Evolutionary conservation across 2,329 filamentous ascomycete species (phyloP), one percentile per base, ranked within the genome.

Genomic region (Alternaria arbusti): DNA sequence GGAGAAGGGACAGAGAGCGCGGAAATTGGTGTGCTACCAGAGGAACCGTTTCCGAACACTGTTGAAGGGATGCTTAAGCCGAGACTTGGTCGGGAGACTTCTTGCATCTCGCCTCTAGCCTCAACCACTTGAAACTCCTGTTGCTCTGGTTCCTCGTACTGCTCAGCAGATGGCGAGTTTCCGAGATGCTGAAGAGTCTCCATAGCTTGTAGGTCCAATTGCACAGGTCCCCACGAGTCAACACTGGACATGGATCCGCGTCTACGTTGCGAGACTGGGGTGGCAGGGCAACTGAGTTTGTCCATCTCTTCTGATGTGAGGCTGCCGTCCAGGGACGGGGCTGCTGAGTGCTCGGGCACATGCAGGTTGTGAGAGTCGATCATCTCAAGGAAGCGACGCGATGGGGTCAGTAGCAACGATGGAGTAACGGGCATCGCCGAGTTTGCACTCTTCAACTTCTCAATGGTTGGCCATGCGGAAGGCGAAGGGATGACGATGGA

Each of bases 241-340:
- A 85, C 82, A 36, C 85, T 83, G 10, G 83, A 82, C 28, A 88
- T 63, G 3, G 74, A 68, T 63, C 70, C 59, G 22, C 74, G 81
- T 88, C 68, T 72, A 40, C 71, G 71, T 51, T 74, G 71, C 20
- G 65, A 70, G 64, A 95, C 86, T 13, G 94, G 94, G 1, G 94
- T 97, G 11, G 92, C 89, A 6, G 95, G 94, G 52, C 93, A 93
- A 74, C 93, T 97, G 78, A 94, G 86, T 57, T 86, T 87, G 2
- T 93, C 92, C 79, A 96, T 87, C 77, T 97, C 94, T 75, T 97
- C 94, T 3, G 94, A 97, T 9, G 89, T 91, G 73, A 96, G 82
- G 80, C 93, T 97, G 22, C 94, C 94, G 81, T 97, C 94, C 4
- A 97, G 85, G 5, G 95, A 97, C 4, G 95, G 95, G 5, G 94